Evolutionary conservation across 768 basidiomycete species (phyloP).

Genomic region (Boletus insuetus): DNA sequence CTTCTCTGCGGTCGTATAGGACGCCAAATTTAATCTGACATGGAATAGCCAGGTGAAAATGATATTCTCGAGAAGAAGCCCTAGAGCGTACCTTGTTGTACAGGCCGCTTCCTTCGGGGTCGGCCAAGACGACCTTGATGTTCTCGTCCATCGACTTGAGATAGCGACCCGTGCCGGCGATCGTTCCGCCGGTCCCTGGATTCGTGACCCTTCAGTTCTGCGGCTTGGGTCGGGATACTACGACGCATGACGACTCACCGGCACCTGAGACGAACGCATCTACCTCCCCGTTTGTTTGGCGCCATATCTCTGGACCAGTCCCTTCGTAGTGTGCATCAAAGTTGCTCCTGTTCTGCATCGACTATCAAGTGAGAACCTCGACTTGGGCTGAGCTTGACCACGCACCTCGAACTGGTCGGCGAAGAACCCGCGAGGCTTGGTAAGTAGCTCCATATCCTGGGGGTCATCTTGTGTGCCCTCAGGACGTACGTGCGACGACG

Average conservation of each 20-base stretch:
- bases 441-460: slow-evolving; percentile 41
- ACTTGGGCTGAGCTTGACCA: background rate
- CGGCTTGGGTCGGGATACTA: background rate
- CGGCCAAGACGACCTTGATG: slow-evolving; percentile 72
- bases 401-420: slow-evolving; percentile 91
- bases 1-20: slow-evolving; percentile 92
- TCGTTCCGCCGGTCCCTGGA: slow-evolving; percentile 91
- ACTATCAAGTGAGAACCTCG: background rate
- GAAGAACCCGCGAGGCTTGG: slow-evolving; percentile 79
- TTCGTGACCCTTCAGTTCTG: background rate
- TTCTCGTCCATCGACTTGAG: slow-evolving; percentile 72
- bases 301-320: slow-evolving; percentile 94
- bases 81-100: slow-evolving; percentile 73
- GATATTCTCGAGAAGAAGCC: background rate
- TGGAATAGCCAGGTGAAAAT: too few relatives aligned
- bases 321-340: slow-evolving; percentile 84
- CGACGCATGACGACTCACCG: slow-evolving; percentile 42
- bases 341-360: slow-evolving; percentile 71
- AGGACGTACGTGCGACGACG: slow-evolving; percentile 41
- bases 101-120: slow-evolving; percentile 92
- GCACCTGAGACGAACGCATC: slow-evolving; percentile 91
- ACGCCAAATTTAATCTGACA: slow-evolving; percentile 82
- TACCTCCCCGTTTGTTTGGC: slow-evolving; percentile 79
- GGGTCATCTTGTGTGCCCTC: slow-evolving; percentile 31
- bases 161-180: slow-evolving; percentile 79